phyloP scores from a whole-genome alignment of 73 alveolate species.

The Urostyla sp. region DNA sequence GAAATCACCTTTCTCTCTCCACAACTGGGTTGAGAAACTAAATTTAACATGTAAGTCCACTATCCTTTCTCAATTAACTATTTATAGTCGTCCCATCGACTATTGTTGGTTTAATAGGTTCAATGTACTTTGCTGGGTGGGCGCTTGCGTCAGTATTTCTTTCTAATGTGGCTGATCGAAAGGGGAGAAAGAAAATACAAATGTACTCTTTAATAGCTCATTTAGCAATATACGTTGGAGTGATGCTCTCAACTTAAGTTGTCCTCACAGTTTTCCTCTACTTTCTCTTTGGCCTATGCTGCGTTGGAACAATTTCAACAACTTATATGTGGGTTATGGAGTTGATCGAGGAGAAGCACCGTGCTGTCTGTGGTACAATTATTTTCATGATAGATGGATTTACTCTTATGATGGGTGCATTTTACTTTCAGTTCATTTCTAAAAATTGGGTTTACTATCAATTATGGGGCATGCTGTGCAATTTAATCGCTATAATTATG shows the following conservation, averaged over 20 bases:
- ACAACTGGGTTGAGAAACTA: conserved; percentile 59
- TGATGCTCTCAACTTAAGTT: conserved; percentile 32
- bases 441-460: conserved; percentile 41
- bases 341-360: conserved; percentile 34
- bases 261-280: background rate
- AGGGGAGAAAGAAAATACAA: conserved; percentile 59
- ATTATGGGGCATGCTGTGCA: conserved; percentile 10
- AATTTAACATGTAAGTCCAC: conserved; percentile 26
- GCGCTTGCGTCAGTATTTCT: conserved; percentile 51
- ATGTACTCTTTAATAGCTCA: conserved; percentile 29
- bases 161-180: conserved; percentile 65
- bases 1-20: conserved; percentile 13
- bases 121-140: conserved; percentile 67
- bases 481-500: conserved; percentile 14
- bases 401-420: conserved; percentile 43
- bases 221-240: conserved; percentile 10
- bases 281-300: conserved; percentile 59
- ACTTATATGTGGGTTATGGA: conserved; percentile 54
- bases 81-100: conserved; percentile 24
- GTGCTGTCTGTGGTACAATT: conserved; percentile 46
- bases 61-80: background rate
- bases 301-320: conserved; percentile 25
- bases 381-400: conserved; percentile 51
- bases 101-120: conserved; percentile 52
- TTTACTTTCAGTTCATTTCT: conserved; percentile 52